These are phyloP conservation scores for Schoenoplectus tabernaemontani DNA, from an alignment of 202 grass and related monocot species.

Conservation along the genomic window DNA sequence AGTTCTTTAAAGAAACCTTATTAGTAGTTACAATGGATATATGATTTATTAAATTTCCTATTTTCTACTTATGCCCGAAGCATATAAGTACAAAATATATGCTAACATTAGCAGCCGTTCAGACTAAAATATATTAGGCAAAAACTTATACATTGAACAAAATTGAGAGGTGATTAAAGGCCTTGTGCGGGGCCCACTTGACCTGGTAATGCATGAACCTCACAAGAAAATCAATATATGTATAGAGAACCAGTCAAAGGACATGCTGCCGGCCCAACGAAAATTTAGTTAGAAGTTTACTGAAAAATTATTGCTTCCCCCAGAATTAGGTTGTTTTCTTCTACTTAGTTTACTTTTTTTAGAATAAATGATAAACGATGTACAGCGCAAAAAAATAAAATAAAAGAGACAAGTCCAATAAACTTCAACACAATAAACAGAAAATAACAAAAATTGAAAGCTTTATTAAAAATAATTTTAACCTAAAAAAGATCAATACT, in stretches of 20 bases:
- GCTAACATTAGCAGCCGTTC: background rate
- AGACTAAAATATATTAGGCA: background rate
- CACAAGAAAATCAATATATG: background rate
- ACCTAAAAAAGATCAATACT: constrained; percentile 32
- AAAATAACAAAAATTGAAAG: background rate
- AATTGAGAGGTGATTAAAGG: background rate
- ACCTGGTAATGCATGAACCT: background rate
- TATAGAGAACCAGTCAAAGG: background rate
- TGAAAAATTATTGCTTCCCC: background rate
- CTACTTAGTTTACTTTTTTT: background rate
- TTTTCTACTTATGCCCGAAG: background rate
- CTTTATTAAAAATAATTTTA: constrained; percentile 14
- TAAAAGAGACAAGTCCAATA: background rate
- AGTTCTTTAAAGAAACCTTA: background rate
- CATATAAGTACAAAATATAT: background rate
- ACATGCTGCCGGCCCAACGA: background rate
- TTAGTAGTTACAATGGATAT: background rate
- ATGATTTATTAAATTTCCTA: background rate
- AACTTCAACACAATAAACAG: background rate
- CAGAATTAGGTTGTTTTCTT: background rate
- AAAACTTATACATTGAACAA: background rate
- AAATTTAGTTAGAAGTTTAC: background rate
- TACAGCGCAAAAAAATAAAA: background rate
- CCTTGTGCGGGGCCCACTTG: background rate
- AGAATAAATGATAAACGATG: background rate